Conservation (phyloP, 495 filamentous ascomycete species). For the Aspergillus bridgeri region DNA sequence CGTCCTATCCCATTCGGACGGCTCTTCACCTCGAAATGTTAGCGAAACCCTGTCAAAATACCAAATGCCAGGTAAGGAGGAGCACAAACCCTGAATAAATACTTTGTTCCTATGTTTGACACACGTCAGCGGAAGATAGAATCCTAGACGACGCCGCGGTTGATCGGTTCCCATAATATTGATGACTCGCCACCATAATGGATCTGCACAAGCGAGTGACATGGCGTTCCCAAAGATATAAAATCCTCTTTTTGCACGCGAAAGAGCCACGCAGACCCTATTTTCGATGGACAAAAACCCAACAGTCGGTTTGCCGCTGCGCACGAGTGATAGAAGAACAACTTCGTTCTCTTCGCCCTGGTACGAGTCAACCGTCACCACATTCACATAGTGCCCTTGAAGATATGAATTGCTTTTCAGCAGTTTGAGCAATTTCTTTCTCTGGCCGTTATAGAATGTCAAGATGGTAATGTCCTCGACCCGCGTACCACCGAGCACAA, state of each 20-base stretch:
- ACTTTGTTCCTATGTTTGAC: constrained; percentile 33
- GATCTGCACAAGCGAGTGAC: constrained; percentile 38
- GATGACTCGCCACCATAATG: constrained; percentile 38
- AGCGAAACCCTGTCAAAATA: background rate
- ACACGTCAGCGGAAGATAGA: constrained; percentile 39
- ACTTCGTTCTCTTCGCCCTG: constrained; percentile 94
- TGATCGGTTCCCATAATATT: constrained; percentile 25
- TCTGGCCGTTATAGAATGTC: constrained; percentile 90
- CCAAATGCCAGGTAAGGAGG: background rate
- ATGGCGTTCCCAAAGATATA: constrained; percentile 82
- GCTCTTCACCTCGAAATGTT: constrained; percentile 16
- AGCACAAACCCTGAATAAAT: constrained; percentile 20
- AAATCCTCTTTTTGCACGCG: constrained; percentile 78
- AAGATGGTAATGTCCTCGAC: constrained; percentile 71
- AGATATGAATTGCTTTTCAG: constrained; percentile 53
- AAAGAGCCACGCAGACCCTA: constrained; percentile 82
- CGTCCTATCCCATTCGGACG: constrained; percentile 49
- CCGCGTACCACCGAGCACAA: constrained; percentile 61
- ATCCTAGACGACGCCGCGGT: constrained; percentile 27
- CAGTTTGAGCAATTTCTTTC: constrained; percentile 55
- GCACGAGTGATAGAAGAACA: constrained; percentile 77
- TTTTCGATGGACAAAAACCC: constrained; percentile 76
- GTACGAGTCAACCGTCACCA: constrained; percentile 86
- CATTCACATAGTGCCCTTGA: constrained; percentile 51
- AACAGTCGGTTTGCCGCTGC: constrained; percentile 59